Evolutionary conservation across 108 stramenopile genomes (phyloP), one percentile per base, ranked within the genome.

Genomic region (Fistulifera pelliculosa): DNA sequence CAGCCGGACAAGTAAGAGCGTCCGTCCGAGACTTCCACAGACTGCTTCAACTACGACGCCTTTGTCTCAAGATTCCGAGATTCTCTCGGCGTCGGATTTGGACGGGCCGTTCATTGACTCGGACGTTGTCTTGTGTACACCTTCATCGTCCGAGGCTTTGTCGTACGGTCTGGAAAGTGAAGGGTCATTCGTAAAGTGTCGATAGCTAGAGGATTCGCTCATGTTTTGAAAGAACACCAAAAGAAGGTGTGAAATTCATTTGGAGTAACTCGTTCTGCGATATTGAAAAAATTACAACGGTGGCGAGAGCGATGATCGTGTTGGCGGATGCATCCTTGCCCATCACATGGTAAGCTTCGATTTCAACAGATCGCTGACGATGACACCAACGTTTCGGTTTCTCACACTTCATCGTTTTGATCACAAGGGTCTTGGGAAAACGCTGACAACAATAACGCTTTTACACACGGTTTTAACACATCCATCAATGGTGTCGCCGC

Each of bases 261-360:
- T 88, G 74, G 73, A 56, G 57, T 22, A 83, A 76, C 45, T 25
- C 80, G n/a, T 87, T 77, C 58, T 52, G 49, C n/a, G 68, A 84
- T 57, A 51, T 84, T 21, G 41, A 57, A 22, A 38, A 16, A 26
- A 43, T 8, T 17, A n/a, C 0, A 21, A 60, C 13, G 23, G 41
- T 8, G 58, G 60, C 6, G 43, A 10, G 2, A 31, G 5, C 38
- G 38, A 38, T 41, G 47, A 17, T 7, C 56, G 61, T 0, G 51
- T 73, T 41, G 75, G 73, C n/a, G 86, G 86, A 14, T 77, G 74
- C 31, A 81, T 87, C 42, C 60, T 88, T 1, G 87, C 86, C 14
- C 86, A 87, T 55, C 76, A 73, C 17, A 87, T 83, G 82, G 85
- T n/a, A 26, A n/a, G n/a, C 28, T 8, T 18, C 26, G 28, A 38